These are phyloP conservation scores for Hirsutella thompsonii DNA, from an alignment of 2,329 filamentous ascomycete genomes.

Conservation along the genomic window DNA sequence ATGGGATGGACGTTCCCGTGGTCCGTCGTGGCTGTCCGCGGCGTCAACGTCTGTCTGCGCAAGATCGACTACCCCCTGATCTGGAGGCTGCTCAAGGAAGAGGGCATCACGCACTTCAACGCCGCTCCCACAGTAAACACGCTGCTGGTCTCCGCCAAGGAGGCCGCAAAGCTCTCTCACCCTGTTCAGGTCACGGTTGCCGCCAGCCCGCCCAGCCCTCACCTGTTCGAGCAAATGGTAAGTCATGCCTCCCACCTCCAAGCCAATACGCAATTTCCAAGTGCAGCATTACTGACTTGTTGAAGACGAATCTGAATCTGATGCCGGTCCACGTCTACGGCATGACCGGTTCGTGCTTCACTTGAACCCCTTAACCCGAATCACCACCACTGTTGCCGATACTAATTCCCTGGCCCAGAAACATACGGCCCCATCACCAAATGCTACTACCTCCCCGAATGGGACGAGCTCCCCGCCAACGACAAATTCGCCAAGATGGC, in stretches of 20 bases:
- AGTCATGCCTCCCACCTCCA: background rate
- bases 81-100: slow-evolving; percentile 76
- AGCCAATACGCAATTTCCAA: background rate
- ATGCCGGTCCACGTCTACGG: slow-evolving; percentile 91
- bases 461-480: slow-evolving; percentile 59
- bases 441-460: slow-evolving; percentile 74
- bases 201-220: slow-evolving; percentile 76
- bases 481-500: slow-evolving; percentile 88
- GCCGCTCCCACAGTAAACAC: slow-evolving; percentile 96
- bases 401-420: slow-evolving; percentile 30
- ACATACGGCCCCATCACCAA: slow-evolving; percentile 96
- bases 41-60: slow-evolving; percentile 87
- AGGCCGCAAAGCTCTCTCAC: slow-evolving; percentile 56
- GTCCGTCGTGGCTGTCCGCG: slow-evolving; percentile 83
- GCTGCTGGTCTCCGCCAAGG: slow-evolving; percentile 66
- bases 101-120: slow-evolving; percentile 88
- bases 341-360: slow-evolving; percentile 32
- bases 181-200: slow-evolving; percentile 84
- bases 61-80: slow-evolving; percentile 94
- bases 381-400: too few species aligned
- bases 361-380: background rate
- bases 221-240: slow-evolving; percentile 90
- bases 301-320: slow-evolving; percentile 53
- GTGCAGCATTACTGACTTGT: background rate
- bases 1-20: slow-evolving; percentile 82